phyloP scores from a whole-genome alignment of 768 basidiomycete genomes.

The Phylloporus scabripes region DNA sequence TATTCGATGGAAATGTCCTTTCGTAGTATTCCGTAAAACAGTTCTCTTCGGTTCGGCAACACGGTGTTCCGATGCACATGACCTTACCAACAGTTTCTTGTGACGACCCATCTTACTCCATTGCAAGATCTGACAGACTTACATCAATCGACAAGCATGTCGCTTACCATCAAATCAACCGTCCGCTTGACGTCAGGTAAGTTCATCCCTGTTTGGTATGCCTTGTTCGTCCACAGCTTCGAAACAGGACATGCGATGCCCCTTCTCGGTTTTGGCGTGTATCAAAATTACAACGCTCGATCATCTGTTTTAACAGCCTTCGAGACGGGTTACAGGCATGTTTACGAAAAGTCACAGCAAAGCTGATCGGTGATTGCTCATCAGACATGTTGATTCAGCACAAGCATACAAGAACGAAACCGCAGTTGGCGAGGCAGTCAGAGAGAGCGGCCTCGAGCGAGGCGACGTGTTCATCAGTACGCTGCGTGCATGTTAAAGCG shows the following conservation, averaged over 20 bases:
- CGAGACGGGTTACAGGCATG: slow-evolving; percentile 57
- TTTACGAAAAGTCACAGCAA: background rate
- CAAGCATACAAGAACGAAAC: slow-evolving; percentile 64
- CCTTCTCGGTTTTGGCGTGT: slow-evolving; percentile 65
- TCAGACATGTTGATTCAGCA: slow-evolving; percentile 70
- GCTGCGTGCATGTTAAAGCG: slow-evolving; percentile 12
- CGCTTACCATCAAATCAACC: slow-evolving; percentile 28
- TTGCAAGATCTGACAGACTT: background rate
- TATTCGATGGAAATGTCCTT: slow-evolving; percentile 9
- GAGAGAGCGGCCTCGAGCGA: slow-evolving; percentile 50
- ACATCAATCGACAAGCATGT: slow-evolving; percentile 20
- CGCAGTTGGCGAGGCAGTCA: slow-evolving; percentile 53
- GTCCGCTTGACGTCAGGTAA: slow-evolving; percentile 35
- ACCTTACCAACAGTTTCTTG: background rate
- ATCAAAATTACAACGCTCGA: slow-evolving; percentile 54
- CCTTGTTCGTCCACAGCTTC: slow-evolving; percentile 2
- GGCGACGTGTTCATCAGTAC: slow-evolving; percentile 69
- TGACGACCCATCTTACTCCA: slow-evolving; percentile 6
- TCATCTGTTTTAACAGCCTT: slow-evolving; percentile 58
- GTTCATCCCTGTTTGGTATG: slow-evolving; percentile 3
- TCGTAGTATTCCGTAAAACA: slow-evolving; percentile 9
- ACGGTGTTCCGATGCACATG: background rate
- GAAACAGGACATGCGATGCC: slow-evolving; percentile 53
- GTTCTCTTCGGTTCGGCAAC: slow-evolving; percentile 1
- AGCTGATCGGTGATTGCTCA: background rate